Evolutionary conservation across 257 asterid genomes (phyloP).

Genomic region (Gardenia jasminoides): DNA sequence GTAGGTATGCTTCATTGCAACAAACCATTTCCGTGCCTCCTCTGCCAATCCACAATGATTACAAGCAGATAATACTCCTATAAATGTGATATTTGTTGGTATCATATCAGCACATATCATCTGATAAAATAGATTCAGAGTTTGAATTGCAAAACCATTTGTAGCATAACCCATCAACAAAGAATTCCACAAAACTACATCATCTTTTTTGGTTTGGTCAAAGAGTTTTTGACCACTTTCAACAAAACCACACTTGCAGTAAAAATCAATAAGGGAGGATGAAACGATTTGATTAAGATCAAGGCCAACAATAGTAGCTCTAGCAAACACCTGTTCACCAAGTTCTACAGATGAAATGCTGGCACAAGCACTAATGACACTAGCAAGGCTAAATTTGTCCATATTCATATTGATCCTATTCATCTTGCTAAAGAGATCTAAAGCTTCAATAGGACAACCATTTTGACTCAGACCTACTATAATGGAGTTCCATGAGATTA

Average conservation of each 20-base stretch:
- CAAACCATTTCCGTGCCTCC: slow-evolving; percentile 75
- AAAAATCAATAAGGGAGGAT: slow-evolving; percentile 74
- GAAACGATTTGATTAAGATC: slow-evolving; percentile 54
- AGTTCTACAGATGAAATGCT: slow-evolving; percentile 61
- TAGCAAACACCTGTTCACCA: slow-evolving; percentile 78
- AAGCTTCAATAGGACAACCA: slow-evolving; percentile 66
- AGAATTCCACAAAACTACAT: slow-evolving; percentile 75
- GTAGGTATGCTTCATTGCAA: slow-evolving; percentile 55
- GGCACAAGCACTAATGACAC: slow-evolving; percentile 79
- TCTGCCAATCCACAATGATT: slow-evolving; percentile 87
- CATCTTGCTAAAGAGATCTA: slow-evolving; percentile 63
- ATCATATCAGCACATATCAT: slow-evolving; percentile 48
- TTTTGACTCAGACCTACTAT: slow-evolving; percentile 75
- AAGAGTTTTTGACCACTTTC: slow-evolving; percentile 54
- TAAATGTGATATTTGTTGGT: slow-evolving; percentile 66
- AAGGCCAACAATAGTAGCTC: slow-evolving; percentile 59
- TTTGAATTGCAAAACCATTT: slow-evolving; percentile 69
- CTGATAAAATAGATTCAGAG: slow-evolving; percentile 59
- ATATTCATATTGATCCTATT: slow-evolving; percentile 43
- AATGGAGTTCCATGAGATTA: slow-evolving; percentile 94
- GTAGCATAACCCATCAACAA: slow-evolving; percentile 92
- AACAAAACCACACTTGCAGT: slow-evolving; percentile 76
- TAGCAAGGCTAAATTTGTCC: slow-evolving; percentile 61
- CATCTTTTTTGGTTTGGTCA: slow-evolving; percentile 46
- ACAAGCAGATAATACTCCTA: slow-evolving; percentile 85